phyloP scores from a whole-genome alignment of 257 asterid species.

The Penstemon barbatus region DNA sequence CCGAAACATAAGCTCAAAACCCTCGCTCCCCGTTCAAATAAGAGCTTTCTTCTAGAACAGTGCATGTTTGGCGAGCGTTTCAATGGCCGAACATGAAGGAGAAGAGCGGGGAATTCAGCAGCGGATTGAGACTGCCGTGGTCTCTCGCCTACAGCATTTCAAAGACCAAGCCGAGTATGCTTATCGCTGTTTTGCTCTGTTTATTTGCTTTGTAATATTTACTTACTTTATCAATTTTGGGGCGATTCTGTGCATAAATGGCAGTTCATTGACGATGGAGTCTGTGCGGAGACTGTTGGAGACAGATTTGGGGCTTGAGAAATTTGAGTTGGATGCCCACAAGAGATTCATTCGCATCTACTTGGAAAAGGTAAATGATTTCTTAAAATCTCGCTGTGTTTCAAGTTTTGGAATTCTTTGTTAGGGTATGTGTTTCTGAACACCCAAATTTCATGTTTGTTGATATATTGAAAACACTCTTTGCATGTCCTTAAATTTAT shows the following conservation, averaged over 20 bases:
- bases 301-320: conserved; percentile 75
- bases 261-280: conserved; percentile 71
- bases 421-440: conserved; percentile 12
- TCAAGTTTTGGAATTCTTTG: not conserved
- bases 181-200: not conserved
- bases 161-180: conserved; percentile 64
- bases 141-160: conserved; percentile 63
- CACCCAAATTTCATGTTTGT: not conserved
- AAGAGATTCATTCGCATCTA: conserved; percentile 60
- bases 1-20: too few relatives aligned
- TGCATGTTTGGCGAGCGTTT: too few relatives aligned
- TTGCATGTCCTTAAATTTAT: not conserved
- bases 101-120: conserved; percentile 41
- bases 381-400: not conserved
- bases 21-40: too few relatives aligned
- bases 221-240: conserved; percentile 9
- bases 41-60: too few relatives aligned
- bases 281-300: conserved; percentile 79
- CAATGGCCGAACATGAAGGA: conserved; percentile 40
- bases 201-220: not conserved
- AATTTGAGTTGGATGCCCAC: conserved; percentile 70
- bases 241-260: not conserved
- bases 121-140: conserved; percentile 53
- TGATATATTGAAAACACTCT: not conserved
- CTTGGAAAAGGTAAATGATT: conserved; percentile 57